These are phyloP conservation scores for Piper longum DNA, from an alignment of 164 flowering plant genomes.

Conservation along the genomic window DNA sequence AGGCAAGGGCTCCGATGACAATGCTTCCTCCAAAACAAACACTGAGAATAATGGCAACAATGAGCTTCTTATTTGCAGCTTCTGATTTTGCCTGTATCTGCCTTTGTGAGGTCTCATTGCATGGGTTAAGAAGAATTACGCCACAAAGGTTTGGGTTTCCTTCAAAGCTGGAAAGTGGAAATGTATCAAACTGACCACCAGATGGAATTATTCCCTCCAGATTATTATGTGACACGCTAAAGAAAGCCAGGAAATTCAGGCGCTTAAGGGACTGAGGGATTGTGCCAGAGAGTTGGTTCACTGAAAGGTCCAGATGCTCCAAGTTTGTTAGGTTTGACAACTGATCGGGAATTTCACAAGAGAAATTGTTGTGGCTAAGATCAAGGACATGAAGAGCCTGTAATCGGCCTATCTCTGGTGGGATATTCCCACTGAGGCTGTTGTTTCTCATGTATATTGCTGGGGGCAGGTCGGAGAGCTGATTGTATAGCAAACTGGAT, in stretches of 20 bases:
- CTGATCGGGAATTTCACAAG: slow-evolving; percentile 41
- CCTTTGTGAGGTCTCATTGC: slow-evolving; percentile 13
- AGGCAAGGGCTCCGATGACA: slow-evolving; percentile 1
- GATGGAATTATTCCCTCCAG: slow-evolving; percentile 47
- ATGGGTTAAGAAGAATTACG: slow-evolving; percentile 17
- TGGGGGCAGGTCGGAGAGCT: slow-evolving; percentile 44
- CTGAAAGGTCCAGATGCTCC: slow-evolving; percentile 43
- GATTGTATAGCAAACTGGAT: slow-evolving; percentile 37
- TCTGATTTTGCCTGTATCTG: not conserved
- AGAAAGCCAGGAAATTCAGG: slow-evolving; percentile 44
- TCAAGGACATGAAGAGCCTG: slow-evolving; percentile 37
- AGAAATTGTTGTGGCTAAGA: slow-evolving; percentile 37
- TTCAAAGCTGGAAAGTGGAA: slow-evolving; percentile 27
- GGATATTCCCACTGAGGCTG: slow-evolving; percentile 38
- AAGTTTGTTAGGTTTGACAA: slow-evolving; percentile 39
- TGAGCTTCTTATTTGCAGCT: slow-evolving; percentile 4
- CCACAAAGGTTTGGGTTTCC: slow-evolving; percentile 37
- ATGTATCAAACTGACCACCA: slow-evolving; percentile 58
- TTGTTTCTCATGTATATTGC: slow-evolving; percentile 41
- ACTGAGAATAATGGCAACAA: slow-evolving; percentile 5
- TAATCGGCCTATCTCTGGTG: slow-evolving; percentile 39
- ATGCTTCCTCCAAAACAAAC: slow-evolving; percentile 5
- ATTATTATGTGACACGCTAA: slow-evolving; percentile 43
- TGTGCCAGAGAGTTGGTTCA: slow-evolving; percentile 35
- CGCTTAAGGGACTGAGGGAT: slow-evolving; percentile 41